phyloP scores from a whole-genome alignment of 768 basidiomycete species.

The Cantharellus anzutake region DNA sequence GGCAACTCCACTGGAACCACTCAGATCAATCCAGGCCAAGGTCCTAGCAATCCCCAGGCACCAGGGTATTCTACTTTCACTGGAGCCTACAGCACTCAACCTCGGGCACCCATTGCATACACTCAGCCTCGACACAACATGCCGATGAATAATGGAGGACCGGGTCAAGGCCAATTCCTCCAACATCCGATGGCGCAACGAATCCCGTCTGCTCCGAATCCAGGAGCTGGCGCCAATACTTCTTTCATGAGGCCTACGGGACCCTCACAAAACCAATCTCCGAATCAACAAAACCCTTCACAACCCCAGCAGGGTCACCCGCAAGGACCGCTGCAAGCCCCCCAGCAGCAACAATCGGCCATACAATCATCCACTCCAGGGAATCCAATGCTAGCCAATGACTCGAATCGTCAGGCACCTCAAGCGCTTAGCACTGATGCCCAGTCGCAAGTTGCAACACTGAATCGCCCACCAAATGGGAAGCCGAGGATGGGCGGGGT shows the following conservation, averaged over 20 bases:
- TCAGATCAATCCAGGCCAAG: no score
- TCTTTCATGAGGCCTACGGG: not conserved
- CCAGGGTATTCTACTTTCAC: no score
- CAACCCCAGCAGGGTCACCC: not conserved
- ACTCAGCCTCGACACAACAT: not conserved
- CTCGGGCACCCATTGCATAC: not conserved
- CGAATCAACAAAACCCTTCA: constrained; percentile 2
- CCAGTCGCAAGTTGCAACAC: not conserved
- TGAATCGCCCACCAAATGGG: not conserved
- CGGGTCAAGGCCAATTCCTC: no score
- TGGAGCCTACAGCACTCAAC: not conserved
- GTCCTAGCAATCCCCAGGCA: no score
- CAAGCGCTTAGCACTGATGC: not conserved
- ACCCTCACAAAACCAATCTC: constrained; percentile 1
- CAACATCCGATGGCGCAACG: not conserved
- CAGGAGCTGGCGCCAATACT: not conserved
- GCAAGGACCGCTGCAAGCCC: not conserved
- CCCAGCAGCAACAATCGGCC: not conserved
- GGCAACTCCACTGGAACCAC: no score
- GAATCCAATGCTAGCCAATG: not conserved
- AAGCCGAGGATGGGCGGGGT: not conserved
- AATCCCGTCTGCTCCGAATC: not conserved
- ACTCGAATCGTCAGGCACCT: not conserved
- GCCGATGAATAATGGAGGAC: not conserved
- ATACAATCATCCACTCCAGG: not conserved